Conservation (phyloP, 1,284 basidiomycete genomes). For the Porogramme epimiltina region DNA sequence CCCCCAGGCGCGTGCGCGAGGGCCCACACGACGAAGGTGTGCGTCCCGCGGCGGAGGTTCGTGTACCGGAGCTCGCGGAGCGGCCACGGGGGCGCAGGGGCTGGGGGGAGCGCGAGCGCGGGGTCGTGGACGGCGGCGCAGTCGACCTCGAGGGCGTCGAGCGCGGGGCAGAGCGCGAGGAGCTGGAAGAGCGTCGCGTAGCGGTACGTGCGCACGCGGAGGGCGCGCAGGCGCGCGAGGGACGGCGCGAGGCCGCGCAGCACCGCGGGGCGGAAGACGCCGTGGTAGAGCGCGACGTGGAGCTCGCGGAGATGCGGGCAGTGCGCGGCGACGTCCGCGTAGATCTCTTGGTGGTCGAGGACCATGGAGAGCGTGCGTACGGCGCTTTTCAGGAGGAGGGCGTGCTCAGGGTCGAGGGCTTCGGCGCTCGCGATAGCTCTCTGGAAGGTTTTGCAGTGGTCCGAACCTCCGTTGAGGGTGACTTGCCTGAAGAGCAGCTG, state of each 20-base stretch:
- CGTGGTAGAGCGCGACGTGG: constrained; percentile 17
- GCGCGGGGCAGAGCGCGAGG: constrained; percentile 5
- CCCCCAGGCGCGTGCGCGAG: not conserved
- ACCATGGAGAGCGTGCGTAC: constrained; percentile 13
- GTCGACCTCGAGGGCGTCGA: constrained; percentile 19
- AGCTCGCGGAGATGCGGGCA: constrained; percentile 15
- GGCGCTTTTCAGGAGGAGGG: not conserved
- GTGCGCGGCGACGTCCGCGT: constrained; percentile 8
- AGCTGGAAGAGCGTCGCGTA: constrained; percentile 18
- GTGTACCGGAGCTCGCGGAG: constrained; percentile 15
- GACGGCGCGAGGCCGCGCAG: constrained; percentile 2
- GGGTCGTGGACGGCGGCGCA: constrained; percentile 3
- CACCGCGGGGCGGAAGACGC: constrained; percentile 11
- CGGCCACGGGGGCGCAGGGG: constrained; percentile 5
- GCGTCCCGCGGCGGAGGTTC: constrained; percentile 6
- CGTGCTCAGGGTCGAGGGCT: constrained; percentile 1
- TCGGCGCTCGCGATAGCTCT: not conserved
- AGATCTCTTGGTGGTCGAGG: constrained; percentile 20
- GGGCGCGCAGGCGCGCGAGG: constrained; percentile 4
- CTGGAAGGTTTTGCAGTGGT: constrained; percentile 15
- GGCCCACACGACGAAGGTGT: constrained; percentile 14
- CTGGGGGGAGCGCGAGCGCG: not conserved
- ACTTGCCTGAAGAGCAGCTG: constrained; percentile 58
- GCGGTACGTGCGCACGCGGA: constrained; percentile 15
- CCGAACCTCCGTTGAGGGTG: constrained; percentile 38